Evolutionary conservation across 805 yeast genomes (phyloP).

Genomic region (Starmerella powellii): DNA sequence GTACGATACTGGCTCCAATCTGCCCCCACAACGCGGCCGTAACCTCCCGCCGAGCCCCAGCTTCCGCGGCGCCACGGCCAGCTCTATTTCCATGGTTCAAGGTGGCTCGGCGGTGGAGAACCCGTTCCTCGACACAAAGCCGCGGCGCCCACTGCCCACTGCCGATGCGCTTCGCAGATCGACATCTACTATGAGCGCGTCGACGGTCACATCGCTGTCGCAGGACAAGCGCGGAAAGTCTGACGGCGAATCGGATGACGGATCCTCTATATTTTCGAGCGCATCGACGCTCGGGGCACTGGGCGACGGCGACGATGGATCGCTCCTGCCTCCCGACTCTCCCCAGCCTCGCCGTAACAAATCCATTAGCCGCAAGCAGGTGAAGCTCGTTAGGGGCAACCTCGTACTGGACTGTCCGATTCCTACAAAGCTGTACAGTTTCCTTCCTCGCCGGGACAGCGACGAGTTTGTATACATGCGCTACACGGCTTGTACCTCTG

Average conservation of each 20-base stretch:
- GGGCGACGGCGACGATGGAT: constrained; percentile 2
- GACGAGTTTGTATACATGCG: constrained; percentile 95
- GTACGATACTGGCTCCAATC: constrained; percentile 2
- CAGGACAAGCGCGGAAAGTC: constrained; percentile 3
- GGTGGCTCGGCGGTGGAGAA: neutral
- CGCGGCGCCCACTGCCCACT: constrained; percentile 9
- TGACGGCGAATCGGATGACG: constrained; percentile 13
- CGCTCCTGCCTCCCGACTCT: constrained; percentile 18
- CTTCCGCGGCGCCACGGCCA: constrained; percentile 8
- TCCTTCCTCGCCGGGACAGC: constrained; percentile 73
- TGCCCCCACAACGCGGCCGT: neutral
- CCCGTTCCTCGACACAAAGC: neutral
- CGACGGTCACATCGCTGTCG: constrained; percentile 10
- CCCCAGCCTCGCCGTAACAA: constrained; percentile 51
- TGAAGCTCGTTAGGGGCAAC: constrained; percentile 65
- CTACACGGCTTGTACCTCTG: constrained; percentile 91
- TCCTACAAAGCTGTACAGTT: constrained; percentile 75
- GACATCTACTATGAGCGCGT: constrained; percentile 12
- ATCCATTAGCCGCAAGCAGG: constrained; percentile 58
- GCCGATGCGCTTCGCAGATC: constrained; percentile 12
- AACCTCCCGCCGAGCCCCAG: constrained; percentile 1
- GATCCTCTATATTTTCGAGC: constrained; percentile 6
- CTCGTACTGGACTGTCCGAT: constrained; percentile 87
- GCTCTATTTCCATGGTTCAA: too few species aligned
- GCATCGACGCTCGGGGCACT: constrained; percentile 9